Conservation (phyloP, 352 stramenopile species). For the Pythium pectinolyticum region DNA sequence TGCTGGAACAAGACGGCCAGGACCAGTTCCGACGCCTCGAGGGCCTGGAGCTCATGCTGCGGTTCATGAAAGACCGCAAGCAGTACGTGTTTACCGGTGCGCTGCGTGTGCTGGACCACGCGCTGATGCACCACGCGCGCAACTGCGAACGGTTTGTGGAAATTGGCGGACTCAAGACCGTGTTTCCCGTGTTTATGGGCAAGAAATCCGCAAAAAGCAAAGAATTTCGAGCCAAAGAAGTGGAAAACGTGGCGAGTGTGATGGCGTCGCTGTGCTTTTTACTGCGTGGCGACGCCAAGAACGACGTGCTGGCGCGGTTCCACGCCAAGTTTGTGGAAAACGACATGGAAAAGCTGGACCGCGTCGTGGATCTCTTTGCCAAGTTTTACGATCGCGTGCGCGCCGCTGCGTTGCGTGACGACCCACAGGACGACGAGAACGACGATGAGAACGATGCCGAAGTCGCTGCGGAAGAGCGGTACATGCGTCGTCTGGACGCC, state of each 20-base stretch:
- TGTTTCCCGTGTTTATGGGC: conserved; percentile 56
- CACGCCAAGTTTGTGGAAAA: conserved; percentile 84
- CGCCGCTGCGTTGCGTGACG: conserved; percentile 25
- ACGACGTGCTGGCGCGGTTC: conserved; percentile 63
- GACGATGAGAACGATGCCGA: conserved; percentile 28
- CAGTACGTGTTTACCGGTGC: conserved; percentile 55
- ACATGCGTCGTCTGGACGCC: conserved; percentile 64
- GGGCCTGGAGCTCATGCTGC: conserved; percentile 91
- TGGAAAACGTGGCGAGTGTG: conserved; percentile 68
- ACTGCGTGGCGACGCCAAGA: conserved; percentile 42
- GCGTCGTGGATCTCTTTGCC: conserved; percentile 72
- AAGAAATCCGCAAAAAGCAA: conserved; percentile 33
- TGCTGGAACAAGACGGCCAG: conserved; percentile 40
- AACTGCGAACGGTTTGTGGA: conserved; percentile 53
- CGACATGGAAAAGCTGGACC: conserved; percentile 82
- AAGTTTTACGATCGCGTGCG: conserved; percentile 67
- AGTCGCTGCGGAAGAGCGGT: conserved; percentile 41
- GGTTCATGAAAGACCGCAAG: conserved; percentile 88
- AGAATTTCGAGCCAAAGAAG: conserved; percentile 41
- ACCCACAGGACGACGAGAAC: conserved; percentile 26
- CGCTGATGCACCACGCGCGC: conserved; percentile 32
- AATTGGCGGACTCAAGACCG: conserved; percentile 44
- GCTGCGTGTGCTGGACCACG: conserved; percentile 41
- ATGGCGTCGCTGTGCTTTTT: conserved; percentile 66
- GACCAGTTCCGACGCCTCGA: conserved; percentile 48